Conservation (phyloP, 305 asterid genomes). For the Fraxinus greggii region DNA sequence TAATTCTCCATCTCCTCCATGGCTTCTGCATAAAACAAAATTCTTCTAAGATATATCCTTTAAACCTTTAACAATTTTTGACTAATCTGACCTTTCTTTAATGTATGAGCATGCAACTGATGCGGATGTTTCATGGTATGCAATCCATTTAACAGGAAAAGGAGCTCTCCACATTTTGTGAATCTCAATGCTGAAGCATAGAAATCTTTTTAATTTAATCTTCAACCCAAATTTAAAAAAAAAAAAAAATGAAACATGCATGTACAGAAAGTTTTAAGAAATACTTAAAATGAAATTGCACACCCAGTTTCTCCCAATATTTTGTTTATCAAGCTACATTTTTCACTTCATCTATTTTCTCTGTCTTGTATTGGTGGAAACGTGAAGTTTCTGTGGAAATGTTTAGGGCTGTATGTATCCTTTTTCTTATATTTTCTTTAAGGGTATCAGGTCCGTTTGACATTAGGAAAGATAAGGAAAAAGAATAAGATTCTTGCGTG, state of each 20-base stretch:
- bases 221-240: background rate
- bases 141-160: background rate
- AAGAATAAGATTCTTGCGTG: background rate
- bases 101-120: background rate
- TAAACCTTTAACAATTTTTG: background rate
- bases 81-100: background rate
- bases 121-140: background rate
- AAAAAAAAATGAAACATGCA: background rate
- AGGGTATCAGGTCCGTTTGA: background rate
- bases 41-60: background rate
- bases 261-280: background rate
- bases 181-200: background rate
- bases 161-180: background rate
- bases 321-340: background rate
- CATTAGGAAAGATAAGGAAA: background rate
- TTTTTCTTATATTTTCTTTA: background rate
- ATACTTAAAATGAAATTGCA: background rate
- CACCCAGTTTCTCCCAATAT: background rate
- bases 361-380: background rate
- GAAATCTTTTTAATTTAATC: background rate
- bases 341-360: background rate
- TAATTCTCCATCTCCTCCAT: background rate
- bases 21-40: background rate
- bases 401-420: background rate
- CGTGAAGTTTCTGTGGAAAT: background rate